Evolutionary conservation across 139 green algal species (phyloP).

Genomic region (Auxenochlorella protothecoides): DNA sequence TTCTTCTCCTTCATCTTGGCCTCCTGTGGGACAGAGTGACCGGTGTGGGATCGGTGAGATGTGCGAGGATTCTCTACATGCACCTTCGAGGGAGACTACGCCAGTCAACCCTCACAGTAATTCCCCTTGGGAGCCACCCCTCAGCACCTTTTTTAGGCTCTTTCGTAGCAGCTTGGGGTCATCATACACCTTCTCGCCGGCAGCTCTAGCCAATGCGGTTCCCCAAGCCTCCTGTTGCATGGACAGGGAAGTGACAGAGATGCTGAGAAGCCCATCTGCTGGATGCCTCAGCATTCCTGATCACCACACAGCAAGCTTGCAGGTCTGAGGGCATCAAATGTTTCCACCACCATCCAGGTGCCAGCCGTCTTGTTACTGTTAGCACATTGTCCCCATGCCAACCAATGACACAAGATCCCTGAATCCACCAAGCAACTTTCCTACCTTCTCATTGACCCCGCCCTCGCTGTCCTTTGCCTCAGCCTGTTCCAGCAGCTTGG

Average conservation of each 20-base stretch:
- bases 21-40: constrained; percentile 21
- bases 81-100: too few relatives aligned
- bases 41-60: background rate
- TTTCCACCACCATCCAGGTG: background rate
- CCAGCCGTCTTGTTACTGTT: background rate
- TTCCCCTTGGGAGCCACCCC: too few relatives aligned
- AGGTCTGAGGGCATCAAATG: background rate
- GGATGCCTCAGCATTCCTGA: too few relatives aligned
- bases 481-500: too few relatives aligned
- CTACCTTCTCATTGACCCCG: too few relatives aligned
- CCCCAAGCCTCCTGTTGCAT: constrained; percentile 48
- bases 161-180: constrained; percentile 71
- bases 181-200: constrained; percentile 76
- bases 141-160: constrained; percentile 42
- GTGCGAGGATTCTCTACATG: background rate
- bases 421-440: too few relatives aligned
- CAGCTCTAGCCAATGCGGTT: constrained; percentile 47
- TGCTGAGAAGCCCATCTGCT: background rate
- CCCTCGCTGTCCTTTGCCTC: too few relatives aligned
- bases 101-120: too few relatives aligned
- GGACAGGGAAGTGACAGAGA: constrained; percentile 1
- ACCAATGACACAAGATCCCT: too few relatives aligned
- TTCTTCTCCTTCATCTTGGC: constrained; percentile 58
- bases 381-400: too few relatives aligned
- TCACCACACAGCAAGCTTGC: too few relatives aligned